Conservation (phyloP, 306 rosid genomes). For the Ormosia emarginata region DNA sequence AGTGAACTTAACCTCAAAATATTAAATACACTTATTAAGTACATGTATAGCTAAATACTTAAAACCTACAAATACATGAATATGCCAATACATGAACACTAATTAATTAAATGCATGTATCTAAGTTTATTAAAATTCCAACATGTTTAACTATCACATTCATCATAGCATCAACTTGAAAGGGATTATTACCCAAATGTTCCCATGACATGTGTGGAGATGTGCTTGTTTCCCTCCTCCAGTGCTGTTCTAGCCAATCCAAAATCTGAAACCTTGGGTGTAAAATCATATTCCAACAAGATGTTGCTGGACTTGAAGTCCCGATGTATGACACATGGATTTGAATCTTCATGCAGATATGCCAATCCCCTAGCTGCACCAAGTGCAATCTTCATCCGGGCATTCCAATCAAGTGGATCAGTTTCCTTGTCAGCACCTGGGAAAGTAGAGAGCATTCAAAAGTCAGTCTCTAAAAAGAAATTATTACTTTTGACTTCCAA, state of each 20-base stretch:
- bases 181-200: conserved; percentile 74
- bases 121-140: too few species aligned
- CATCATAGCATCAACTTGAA: conserved; percentile 15
- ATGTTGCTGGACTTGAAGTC: conserved; percentile 98
- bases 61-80: too few species aligned
- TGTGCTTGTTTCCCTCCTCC: conserved; percentile 84
- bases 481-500: background rate
- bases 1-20: too few species aligned
- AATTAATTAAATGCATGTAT: too few species aligned
- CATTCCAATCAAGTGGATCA: conserved; percentile 80
- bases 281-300: conserved; percentile 79
- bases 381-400: conserved; percentile 88
- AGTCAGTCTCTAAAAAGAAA: conserved; percentile 4
- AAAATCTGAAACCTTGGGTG: conserved; percentile 94
- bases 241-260: conserved; percentile 95
- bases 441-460: conserved; percentile 21
- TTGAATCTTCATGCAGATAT: conserved; percentile 93
- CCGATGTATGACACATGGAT: conserved; percentile 91
- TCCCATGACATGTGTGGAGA: conserved; percentile 99
- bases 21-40: too few species aligned
- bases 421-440: conserved; percentile 83
- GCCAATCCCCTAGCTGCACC: conserved; percentile 96
- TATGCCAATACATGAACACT: too few species aligned
- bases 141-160: conserved; percentile 13
- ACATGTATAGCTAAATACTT: too few species aligned